These are phyloP conservation scores for Suillus alpinus DNA, from an alignment of 768 basidiomycete genomes.

Conservation along the genomic window DNA sequence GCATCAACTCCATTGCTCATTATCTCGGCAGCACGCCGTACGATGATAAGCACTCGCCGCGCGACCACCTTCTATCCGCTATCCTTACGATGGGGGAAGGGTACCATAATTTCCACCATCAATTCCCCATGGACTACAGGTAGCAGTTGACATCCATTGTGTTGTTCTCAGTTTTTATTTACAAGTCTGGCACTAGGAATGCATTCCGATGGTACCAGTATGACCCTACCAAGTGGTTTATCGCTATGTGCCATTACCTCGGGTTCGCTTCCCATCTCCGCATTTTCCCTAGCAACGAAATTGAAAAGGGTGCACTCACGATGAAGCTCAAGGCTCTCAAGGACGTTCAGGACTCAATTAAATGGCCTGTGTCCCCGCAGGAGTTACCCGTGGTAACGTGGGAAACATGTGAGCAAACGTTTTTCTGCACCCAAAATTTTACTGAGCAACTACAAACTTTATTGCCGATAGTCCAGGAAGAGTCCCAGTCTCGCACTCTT, in stretches of 20 bases:
- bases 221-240: constrained; percentile 81
- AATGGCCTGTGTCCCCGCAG: constrained; percentile 57
- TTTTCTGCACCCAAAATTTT: background rate
- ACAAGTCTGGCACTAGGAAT: constrained; percentile 41
- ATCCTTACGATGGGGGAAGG: constrained; percentile 74
- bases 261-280: constrained; percentile 81
- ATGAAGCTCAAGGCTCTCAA: constrained; percentile 82
- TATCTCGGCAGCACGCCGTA: constrained; percentile 80
- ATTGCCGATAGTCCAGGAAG: constrained; percentile 52
- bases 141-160: constrained; percentile 3
- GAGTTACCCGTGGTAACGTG: constrained; percentile 76
- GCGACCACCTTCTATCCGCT: constrained; percentile 79
- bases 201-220: constrained; percentile 73
- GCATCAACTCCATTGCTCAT: constrained; percentile 87
- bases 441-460: background rate
- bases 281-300: constrained; percentile 85
- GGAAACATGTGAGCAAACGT: constrained; percentile 64
- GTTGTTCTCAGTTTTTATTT: background rate
- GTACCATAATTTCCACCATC: constrained; percentile 79
- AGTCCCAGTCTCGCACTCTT: constrained; percentile 61
- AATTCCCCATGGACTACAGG: constrained; percentile 76
- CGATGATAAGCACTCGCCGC: constrained; percentile 74
- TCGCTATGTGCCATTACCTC: constrained; percentile 54
- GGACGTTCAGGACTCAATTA: constrained; percentile 54
- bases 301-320: constrained; percentile 74